phyloP scores from a whole-genome alignment of 2,329 filamentous ascomycete genomes.

The Neonectria neomacrospora region DNA sequence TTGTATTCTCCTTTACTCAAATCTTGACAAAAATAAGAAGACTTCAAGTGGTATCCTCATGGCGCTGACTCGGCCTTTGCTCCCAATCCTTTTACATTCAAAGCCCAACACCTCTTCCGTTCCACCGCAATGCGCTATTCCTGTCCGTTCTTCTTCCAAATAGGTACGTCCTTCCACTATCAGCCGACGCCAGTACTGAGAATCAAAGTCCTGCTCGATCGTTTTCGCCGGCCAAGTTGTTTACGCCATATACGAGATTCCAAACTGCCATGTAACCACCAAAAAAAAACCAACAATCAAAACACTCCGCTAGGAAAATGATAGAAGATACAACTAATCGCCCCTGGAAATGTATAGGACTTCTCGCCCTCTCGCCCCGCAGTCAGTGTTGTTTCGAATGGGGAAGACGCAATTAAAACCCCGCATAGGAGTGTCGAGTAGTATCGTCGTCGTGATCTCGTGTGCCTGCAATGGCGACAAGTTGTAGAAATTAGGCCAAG shows the following conservation, averaged over 20 bases:
- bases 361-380: constrained; percentile 7
- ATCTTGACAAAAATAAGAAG: constrained; percentile 27
- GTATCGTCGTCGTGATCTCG: constrained; percentile 40
- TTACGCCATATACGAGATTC: constrained; percentile 40
- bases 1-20: constrained; percentile 27
- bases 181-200: constrained; percentile 37
- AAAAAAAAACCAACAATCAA: constrained; percentile 24
- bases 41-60: constrained; percentile 35
- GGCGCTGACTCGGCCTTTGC: constrained; percentile 32
- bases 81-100: constrained; percentile 43
- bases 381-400: background rate
- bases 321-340: constrained; percentile 28
- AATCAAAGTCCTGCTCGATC: constrained; percentile 51
- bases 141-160: constrained; percentile 41
- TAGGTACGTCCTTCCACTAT: constrained; percentile 28
- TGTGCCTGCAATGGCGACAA: constrained; percentile 30
- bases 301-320: constrained; percentile 32
- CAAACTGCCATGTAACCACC: constrained; percentile 24
- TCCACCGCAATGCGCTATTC: constrained; percentile 35
- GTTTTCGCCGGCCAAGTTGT: constrained; percentile 33
- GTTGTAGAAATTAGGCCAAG: constrained; percentile 30
- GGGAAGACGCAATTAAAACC: constrained; percentile 30
- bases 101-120: constrained; percentile 40
- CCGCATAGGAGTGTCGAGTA: constrained; percentile 32
- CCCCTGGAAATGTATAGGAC: constrained; percentile 31